Evolutionary conservation across 345 rosid genomes (phyloP).

Genomic region (Capsella bursapastoris): DNA sequence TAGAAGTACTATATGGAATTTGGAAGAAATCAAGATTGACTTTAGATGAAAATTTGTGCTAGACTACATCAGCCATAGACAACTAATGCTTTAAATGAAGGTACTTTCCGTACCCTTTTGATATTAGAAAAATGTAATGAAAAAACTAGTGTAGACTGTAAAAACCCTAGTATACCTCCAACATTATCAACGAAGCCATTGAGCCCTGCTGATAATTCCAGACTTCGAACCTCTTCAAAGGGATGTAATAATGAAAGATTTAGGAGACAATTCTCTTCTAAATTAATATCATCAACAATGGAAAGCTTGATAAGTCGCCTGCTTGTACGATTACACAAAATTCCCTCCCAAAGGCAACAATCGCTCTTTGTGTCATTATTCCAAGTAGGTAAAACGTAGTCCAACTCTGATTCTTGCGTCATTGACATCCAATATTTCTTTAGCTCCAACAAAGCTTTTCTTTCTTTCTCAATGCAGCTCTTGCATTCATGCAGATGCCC

Average conservation of each 20-base stretch:
- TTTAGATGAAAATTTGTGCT: not conserved
- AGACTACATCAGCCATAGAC: not conserved
- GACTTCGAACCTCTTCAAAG: constrained; percentile 25
- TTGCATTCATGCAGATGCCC: constrained; percentile 7
- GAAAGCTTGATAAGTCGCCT: not conserved
- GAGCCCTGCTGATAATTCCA: not conserved
- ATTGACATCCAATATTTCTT: not conserved
- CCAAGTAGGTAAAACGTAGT: not conserved
- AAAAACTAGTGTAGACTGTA: not conserved
- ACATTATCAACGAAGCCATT: not conserved
- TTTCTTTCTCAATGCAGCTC: not conserved
- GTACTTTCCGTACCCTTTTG: not conserved
- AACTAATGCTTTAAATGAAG: too few species aligned
- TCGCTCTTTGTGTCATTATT: constrained; percentile 21
- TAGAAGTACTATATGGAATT: not conserved
- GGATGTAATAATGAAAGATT: constrained; percentile 31
- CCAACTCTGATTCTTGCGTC: not conserved
- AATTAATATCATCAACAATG: not conserved
- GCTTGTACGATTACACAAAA: constrained; percentile 9
- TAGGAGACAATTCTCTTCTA: constrained; percentile 2
- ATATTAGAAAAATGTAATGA: not conserved
- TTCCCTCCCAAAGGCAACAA: constrained; percentile 19
- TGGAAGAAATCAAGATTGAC: not conserved
- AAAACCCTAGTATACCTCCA: not conserved
- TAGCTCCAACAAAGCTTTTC: constrained; percentile 1